phyloP scores from a whole-genome alignment of 2,329 filamentous ascomycete species.

The Pseudocercospora macadamiae region DNA sequence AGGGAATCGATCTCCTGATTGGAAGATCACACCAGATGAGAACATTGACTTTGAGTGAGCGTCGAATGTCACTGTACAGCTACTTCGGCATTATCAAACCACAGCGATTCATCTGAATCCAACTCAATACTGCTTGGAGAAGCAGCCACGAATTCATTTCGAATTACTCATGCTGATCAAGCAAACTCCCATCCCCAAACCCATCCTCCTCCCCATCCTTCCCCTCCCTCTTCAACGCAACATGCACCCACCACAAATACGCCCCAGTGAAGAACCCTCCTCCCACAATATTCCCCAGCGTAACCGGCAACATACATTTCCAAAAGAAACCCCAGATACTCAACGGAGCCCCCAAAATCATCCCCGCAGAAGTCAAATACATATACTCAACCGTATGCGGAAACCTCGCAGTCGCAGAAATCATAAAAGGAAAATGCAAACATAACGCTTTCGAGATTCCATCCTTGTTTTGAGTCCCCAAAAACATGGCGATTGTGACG shows the following conservation, averaged over 20 bases:
- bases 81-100: too few species aligned
- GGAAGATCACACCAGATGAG: too few species aligned
- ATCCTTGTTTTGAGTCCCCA: constrained; percentile 36
- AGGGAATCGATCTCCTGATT: too few species aligned
- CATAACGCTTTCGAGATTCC: constrained; percentile 36
- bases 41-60: too few species aligned
- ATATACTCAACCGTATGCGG: constrained; percentile 39
- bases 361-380: constrained; percentile 30
- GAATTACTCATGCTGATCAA: constrained; percentile 9
- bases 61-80: too few species aligned
- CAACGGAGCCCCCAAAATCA: constrained; percentile 32
- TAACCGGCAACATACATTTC: constrained; percentile 34
- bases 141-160: too few species aligned
- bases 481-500: constrained; percentile 36
- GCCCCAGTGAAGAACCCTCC: constrained; percentile 30
- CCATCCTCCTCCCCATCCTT: constrained; percentile 8
- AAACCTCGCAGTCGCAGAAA: constrained; percentile 31
- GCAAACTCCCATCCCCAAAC: too few species aligned
- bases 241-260: constrained; percentile 27
- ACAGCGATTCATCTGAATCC: too few species aligned
- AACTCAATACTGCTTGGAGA: too few species aligned
- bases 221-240: constrained; percentile 13
- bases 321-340: constrained; percentile 29
- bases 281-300: constrained; percentile 33
- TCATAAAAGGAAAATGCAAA: constrained; percentile 34